Conservation (phyloP, 495 filamentous ascomycete species). For the Cetradonia linearis region DNA sequence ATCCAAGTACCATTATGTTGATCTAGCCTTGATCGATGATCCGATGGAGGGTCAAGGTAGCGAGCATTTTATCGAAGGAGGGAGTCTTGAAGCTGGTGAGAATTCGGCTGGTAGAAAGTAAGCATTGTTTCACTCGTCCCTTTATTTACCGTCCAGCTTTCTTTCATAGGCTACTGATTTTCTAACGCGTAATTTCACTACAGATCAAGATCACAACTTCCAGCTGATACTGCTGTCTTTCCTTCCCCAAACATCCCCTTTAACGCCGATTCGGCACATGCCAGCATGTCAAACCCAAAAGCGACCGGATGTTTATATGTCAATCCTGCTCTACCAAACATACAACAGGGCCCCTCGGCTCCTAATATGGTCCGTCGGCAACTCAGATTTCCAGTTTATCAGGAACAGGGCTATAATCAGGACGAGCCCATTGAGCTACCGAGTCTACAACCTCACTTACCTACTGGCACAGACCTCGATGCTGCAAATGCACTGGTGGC, state of each 20-base stretch:
- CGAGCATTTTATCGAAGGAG: slow-evolving; percentile 7
- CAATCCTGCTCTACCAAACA: slow-evolving; percentile 10
- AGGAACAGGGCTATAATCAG: slow-evolving; percentile 41
- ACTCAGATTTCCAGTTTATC: slow-evolving; percentile 53
- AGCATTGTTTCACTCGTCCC: slow-evolving; percentile 6
- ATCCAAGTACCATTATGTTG: slow-evolving; percentile 97
- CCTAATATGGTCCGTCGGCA: slow-evolving; percentile 51
- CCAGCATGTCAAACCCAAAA: slow-evolving; percentile 2
- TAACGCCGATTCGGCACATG: slow-evolving; percentile 30
- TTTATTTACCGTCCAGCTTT: background rate
- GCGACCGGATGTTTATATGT: slow-evolving; percentile 21
- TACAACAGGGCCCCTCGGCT: slow-evolving; percentile 19
- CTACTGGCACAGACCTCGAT: slow-evolving; percentile 66
- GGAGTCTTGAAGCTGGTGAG: background rate
- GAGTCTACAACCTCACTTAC: slow-evolving; percentile 64
- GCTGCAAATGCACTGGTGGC: slow-evolving; percentile 70
- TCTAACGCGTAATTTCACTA: background rate
- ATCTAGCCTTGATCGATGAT: slow-evolving; percentile 63
- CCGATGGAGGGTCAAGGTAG: slow-evolving; percentile 3
- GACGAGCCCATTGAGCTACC: slow-evolving; percentile 67
- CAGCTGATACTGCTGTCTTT: slow-evolving; percentile 57
- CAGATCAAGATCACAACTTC: slow-evolving; percentile 36
- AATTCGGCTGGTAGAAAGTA: slow-evolving; percentile 12
- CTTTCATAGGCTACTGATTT: background rate
- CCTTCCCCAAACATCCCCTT: slow-evolving; percentile 48